Evolutionary conservation across 345 rosid species (phyloP).

Genomic region (Populus simonii): DNA sequence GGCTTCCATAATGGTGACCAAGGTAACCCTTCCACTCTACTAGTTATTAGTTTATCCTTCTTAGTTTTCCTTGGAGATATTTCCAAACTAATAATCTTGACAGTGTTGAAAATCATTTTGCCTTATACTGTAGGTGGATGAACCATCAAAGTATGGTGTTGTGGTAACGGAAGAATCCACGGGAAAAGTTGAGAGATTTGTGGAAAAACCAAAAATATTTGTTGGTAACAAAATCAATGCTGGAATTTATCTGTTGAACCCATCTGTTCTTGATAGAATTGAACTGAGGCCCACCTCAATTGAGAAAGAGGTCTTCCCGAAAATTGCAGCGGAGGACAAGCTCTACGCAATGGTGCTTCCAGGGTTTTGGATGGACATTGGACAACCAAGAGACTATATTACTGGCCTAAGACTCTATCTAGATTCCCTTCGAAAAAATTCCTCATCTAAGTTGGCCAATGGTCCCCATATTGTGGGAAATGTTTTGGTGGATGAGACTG

Average conservation of each 20-base stretch:
- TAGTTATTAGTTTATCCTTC: not conserved
- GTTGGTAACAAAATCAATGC: slow-evolving; percentile 99
- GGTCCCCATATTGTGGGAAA: slow-evolving; percentile 78
- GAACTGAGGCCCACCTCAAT: slow-evolving; percentile 93
- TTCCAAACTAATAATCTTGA: not conserved
- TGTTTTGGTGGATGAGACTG: slow-evolving; percentile 80
- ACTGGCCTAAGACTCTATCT: slow-evolving; percentile 90
- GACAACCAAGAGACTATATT: slow-evolving; percentile 96
- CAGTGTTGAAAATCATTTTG: not conserved
- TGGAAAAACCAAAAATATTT: slow-evolving; percentile 87
- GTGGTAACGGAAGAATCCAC: slow-evolving; percentile 90
- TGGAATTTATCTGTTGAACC: slow-evolving; percentile 86
- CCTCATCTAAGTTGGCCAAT: slow-evolving; percentile 54
- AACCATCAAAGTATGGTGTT: slow-evolving; percentile 97
- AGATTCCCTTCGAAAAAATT: slow-evolving; percentile 78
- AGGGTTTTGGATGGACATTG: slow-evolving; percentile 99
- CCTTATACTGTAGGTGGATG: slow-evolving; percentile 62
- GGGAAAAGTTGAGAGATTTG: slow-evolving; percentile 79
- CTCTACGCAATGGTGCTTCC: slow-evolving; percentile 94
- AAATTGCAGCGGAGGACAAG: slow-evolving; percentile 72
- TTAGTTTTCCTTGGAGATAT: not conserved
- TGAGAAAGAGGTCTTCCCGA: slow-evolving; percentile 94
- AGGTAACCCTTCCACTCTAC: slow-evolving; percentile 45
- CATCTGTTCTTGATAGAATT: slow-evolving; percentile 83
- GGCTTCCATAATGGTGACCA: slow-evolving; percentile 98